Evolutionary conservation across 2,329 filamentous ascomycete genomes (phyloP), one percentile per base, ranked within the genome.

Genomic region (Xylaria sp.): DNA sequence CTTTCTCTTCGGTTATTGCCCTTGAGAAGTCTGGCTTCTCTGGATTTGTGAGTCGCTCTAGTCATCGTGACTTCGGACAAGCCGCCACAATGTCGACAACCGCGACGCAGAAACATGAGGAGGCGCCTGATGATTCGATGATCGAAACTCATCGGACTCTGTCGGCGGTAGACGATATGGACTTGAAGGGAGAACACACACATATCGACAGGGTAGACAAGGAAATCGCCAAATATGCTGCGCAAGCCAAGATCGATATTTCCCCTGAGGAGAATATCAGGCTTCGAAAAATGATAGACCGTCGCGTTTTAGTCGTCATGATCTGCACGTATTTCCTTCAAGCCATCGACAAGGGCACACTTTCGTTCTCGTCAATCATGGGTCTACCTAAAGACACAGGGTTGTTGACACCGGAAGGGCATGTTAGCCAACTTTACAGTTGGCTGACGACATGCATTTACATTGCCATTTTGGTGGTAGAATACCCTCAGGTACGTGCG

Each of bases 401-500:
- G n/a, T 74, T 88, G 3, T 69, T 78, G 40, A 82, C 78, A 23
- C 67, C 75, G 6, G 63, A 76, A 25, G 76, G 77, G 19, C 66
- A 62, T 37, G 63, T 74, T 0, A 78, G 76, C 33, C 66, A 74
- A 17, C 73, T 91, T 77, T 92, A 88, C 73, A 85, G 83, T 25
- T 92, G 89, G 89, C 79, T 92, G 54, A 90, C 87, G 0, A 90
- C 88, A 12, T 90, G 87, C 80, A 90, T 92, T 67, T 92, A 92
- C 78, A 87, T 92, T 64, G 87, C 85, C 54, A 87, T 91, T 19
- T 78, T 92, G 9, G 76, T 88, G 49, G 89, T 91, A 67, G 89
- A 92, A 74, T 92, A 91, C 71, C 90, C 90, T 0, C 89, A 89
- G 73, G 73, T 75, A 33, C 60, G 71, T 57, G 31, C 15, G 8